Percentiles rank a stretch among this genome's conserved stretches.
phyloP scores from a whole-genome alignment of 1,284 basidiomycete genomes.

The Papiliotrema nemorosa region DNA sequence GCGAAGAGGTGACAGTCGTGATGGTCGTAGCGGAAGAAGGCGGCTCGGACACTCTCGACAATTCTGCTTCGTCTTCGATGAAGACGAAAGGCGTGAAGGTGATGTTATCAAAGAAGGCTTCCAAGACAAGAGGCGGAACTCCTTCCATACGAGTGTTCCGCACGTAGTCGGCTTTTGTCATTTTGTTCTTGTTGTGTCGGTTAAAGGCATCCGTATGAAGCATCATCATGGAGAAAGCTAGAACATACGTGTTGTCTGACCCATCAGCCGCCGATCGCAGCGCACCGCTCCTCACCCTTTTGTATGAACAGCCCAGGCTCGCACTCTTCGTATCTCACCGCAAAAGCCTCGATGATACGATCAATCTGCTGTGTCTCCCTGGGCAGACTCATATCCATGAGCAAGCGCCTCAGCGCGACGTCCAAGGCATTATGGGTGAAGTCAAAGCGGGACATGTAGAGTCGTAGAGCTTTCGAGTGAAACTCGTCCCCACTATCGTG shows the following conservation, averaged over 20 bases:
- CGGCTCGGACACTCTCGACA: conserved; percentile 54
- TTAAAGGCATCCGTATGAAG: conserved; percentile 98
- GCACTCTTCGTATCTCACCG: conserved; percentile 75
- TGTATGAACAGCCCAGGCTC: conserved; percentile 77
- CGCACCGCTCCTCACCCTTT: conserved; percentile 57
- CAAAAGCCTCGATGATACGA: conserved; percentile 93
- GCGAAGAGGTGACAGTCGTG: conserved; percentile 7
- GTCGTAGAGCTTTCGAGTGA: conserved; percentile 65
- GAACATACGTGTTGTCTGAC: conserved; percentile 88
- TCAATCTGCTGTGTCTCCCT: conserved; percentile 98
- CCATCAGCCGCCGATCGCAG: conserved; percentile 6
- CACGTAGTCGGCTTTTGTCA: conserved; percentile 90
- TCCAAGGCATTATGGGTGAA: conserved; percentile 80
- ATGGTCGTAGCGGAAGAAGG: conserved; percentile 55
- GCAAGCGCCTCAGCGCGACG: conserved; percentile 80
- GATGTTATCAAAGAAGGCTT: conserved; percentile 95
- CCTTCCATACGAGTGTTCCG: conserved; percentile 88
- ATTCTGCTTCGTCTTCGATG: conserved; percentile 79
- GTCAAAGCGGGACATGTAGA: conserved; percentile 74
- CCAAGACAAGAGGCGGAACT: conserved; percentile 74
- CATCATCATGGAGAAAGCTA: conserved; percentile 98
- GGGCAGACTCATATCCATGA: conserved; percentile 89
- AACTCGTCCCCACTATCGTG: conserved; percentile 64
- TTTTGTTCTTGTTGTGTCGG: conserved; percentile 94
- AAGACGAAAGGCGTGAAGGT: conserved; percentile 93